A percentile compares a stretch with the other conserved stretches of the same genome.
Conservation (phyloP, 148 eudicot genomes). For the Rhododendron mucronatum region DNA sequence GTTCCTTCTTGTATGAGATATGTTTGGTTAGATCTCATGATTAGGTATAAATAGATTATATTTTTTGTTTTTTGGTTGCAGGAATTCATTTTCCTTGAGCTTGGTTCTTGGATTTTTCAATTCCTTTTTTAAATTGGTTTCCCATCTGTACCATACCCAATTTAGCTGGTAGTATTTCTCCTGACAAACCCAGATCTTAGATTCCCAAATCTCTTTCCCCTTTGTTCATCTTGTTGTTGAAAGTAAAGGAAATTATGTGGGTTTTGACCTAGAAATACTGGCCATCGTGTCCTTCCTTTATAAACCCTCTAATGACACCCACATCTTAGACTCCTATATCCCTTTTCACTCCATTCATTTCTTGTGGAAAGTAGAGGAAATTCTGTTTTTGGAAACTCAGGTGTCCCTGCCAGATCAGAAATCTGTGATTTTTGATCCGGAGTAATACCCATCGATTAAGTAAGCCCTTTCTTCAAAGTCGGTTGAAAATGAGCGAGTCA, state of each 20-base stretch:
- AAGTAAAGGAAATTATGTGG: background rate
- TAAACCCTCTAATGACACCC: background rate
- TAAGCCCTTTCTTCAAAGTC: background rate
- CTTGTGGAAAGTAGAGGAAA: background rate
- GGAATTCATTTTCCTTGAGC: constrained; percentile 11
- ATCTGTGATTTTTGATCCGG: background rate
- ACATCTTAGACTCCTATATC: background rate
- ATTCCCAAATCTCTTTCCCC: background rate
- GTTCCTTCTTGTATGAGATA: background rate
- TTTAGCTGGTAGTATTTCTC: background rate
- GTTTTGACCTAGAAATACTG: background rate
- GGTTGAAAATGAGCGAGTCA: constrained; percentile 29
- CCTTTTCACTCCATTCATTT: background rate
- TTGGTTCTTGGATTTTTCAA: background rate
- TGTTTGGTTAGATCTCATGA: background rate
- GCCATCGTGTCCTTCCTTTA: background rate
- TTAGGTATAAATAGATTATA: background rate
- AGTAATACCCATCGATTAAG: background rate
- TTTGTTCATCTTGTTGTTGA: background rate
- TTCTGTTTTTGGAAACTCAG: background rate
- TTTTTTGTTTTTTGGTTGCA: background rate
- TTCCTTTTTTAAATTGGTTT: background rate
- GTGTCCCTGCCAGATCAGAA: background rate
- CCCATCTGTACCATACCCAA: background rate
- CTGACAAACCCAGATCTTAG: background rate